Evolutionary conservation across 2,329 filamentous ascomycete species (phyloP), one percentile per base, ranked within the genome.

Genomic region (Monosporascus sp.): DNA sequence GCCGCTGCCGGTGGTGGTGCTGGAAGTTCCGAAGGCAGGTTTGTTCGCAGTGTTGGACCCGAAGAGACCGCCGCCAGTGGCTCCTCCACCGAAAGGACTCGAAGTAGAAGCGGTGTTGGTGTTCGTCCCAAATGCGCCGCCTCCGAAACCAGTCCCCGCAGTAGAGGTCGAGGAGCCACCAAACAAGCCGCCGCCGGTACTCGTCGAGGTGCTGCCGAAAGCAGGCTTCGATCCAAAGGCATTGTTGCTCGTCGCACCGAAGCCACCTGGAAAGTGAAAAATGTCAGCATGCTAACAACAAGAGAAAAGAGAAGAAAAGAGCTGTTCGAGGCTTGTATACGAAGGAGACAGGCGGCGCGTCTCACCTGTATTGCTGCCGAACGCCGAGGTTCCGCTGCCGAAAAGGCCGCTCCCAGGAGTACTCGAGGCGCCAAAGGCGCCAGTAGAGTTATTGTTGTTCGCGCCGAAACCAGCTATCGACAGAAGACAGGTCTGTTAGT

Each of bases 131-230:
- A 77, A 78, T 34, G 11, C 31, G 22, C 60, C 59, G 37, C 64
- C 57, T 37, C 65, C 69, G 52, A 70, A 74, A 8, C 66, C 66
- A 41, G 54, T 56, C 39, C 65, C 65, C 5, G 60, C 55, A 27
- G 64, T 66, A 18, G 70, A 36, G 8, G 59, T 60, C 20, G 60
- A 58, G 47, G 60, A 57, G 41, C 60, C 65, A 44, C 80, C 81
- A 59, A 86, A 86, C 57, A 86, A 68, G 27, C 78, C 74, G 42
- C 74, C 73, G 52, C 74, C 70, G 27, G 73, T 68, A 25, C 22
- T 46, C 42, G 63, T 61, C 41, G 66, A 62, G 49, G 69, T 65
- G 46, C 54, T 42, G 36, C 67, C 66, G 52, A 69, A 69, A 20
- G 47, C 48, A 53, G 59, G 51, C 56, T 61, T 70, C 70, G 60